Base-by-base conservation (phyloP, 2,329 filamentous ascomycete genomes). In the Colletotrichum aenigma region DNA sequence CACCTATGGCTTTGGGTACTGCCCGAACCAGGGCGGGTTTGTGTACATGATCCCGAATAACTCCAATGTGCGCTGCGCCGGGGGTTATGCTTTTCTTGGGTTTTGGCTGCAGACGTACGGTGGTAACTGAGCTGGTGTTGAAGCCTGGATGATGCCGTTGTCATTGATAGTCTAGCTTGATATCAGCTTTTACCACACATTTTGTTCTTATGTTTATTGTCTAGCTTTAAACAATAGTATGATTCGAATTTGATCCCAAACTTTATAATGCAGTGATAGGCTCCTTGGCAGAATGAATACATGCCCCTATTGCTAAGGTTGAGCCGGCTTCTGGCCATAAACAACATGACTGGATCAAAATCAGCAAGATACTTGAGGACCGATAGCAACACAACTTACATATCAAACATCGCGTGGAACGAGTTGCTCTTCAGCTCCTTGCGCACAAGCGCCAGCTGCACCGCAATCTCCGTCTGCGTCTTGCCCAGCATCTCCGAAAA, bases 401-500 rank as follows among this genome's bases (percentile, higher is more conserved):
- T 76, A 38, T 81, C 77, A 32, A 79, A 81, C 56, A 79, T 75
- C 4, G 79, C 71, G 71, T 84, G 81, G 12, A 80, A 76, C 4
- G 69, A 77, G 38, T 62, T 76, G 74, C 81, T 80, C 73, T 78
- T 81, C 64, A 84, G 66, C 74, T 83, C 82, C 28, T 79, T 80
- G 16, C 79, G 79, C 4, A 83, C 82, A 0, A 77, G 73, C 4
- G 79, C 81, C n/a, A 82, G 78, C 58, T 83, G 77, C 6, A 79
- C 78, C 28, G 79, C 52, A 18, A 79, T 80, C 66, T 84, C 80
- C 36, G 79, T 71, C 58, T 76, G 66, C 1, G 58, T 70, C 81
- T 81, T 83, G 1, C 80, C 79, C 21, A 82, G 76, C 28, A 81
- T 79, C 36, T 80, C 79, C 7, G 81, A 82, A 55, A 83, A 82